phyloP scores from a whole-genome alignment of 345 rosid species.

The Citrus reticulata region DNA sequence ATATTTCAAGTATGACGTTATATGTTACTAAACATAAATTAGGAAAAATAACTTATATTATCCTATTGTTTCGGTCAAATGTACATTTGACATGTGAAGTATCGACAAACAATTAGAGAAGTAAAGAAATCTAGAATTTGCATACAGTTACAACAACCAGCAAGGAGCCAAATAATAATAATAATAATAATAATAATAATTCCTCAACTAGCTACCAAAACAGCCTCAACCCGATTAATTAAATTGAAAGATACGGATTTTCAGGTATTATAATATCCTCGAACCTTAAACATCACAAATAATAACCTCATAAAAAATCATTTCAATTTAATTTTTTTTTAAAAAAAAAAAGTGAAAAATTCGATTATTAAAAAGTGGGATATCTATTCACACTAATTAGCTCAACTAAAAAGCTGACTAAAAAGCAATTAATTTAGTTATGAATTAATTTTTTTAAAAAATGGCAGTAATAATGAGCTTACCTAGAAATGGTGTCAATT shows the following conservation, averaged over 20 bases:
- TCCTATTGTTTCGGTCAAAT: too few relatives aligned
- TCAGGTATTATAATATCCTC: background rate
- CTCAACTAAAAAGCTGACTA: background rate
- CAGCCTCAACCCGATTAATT: background rate
- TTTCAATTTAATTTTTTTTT: background rate
- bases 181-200: too few relatives aligned
- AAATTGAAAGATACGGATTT: background rate
- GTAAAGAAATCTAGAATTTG: background rate
- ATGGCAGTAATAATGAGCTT: background rate
- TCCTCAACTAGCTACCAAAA: background rate
- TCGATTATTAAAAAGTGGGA: background rate
- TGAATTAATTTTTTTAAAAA: background rate
- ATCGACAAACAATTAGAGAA: too few relatives aligned
- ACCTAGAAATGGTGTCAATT: constrained; percentile 27
- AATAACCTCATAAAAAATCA: background rate
- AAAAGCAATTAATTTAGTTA: background rate
- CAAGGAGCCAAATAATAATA: too few relatives aligned
- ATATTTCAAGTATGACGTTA: background rate
- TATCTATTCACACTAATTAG: background rate
- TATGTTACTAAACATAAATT: background rate
- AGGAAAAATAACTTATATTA: too few relatives aligned
- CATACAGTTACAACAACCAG: background rate
- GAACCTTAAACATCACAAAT: background rate
- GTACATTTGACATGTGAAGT: background rate
- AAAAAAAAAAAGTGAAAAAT: background rate